Conservation (phyloP, 1,284 basidiomycete species). For the Tylopilus sp. region DNA sequence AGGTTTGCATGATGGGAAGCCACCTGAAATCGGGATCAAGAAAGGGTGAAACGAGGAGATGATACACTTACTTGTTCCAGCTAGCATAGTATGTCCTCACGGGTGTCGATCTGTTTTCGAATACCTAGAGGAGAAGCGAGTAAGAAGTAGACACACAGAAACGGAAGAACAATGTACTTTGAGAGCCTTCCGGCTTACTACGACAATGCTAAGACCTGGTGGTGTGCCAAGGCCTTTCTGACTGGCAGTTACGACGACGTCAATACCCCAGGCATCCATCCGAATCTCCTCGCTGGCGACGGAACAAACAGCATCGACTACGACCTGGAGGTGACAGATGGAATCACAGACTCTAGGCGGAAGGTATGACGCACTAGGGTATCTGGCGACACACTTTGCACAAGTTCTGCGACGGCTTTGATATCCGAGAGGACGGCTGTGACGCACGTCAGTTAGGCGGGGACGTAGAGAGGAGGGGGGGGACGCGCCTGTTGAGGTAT, state of each 20-base stretch:
- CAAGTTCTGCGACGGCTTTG: constrained; percentile 72
- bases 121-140: constrained; percentile 43
- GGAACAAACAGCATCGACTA: constrained; percentile 92
- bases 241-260: constrained; percentile 85
- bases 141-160: neutral
- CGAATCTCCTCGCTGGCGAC: constrained; percentile 95
- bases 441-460: neutral
- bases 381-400: constrained; percentile 78
- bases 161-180: constrained; percentile 40
- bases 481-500: constrained; percentile 76
- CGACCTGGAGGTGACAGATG: constrained; percentile 44
- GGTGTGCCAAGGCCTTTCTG: constrained; percentile 96
- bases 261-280: constrained; percentile 92
- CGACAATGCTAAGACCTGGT: constrained; percentile 88
- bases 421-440: constrained; percentile 83
- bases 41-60: neutral
- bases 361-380: constrained; percentile 57
- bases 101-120: constrained; percentile 67
- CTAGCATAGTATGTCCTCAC: constrained; percentile 83
- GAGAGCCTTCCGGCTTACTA: constrained; percentile 81
- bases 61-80: constrained; percentile 68
- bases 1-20: constrained; percentile 92
- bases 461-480: neutral
- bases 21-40: constrained; percentile 48
- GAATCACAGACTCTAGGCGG: neutral